Percentiles rank a stretch among this genome's conserved stretches.
phyloP scores from a whole-genome alignment of 2,329 filamentous ascomycete genomes.

The Cordyceps javanica region DNA sequence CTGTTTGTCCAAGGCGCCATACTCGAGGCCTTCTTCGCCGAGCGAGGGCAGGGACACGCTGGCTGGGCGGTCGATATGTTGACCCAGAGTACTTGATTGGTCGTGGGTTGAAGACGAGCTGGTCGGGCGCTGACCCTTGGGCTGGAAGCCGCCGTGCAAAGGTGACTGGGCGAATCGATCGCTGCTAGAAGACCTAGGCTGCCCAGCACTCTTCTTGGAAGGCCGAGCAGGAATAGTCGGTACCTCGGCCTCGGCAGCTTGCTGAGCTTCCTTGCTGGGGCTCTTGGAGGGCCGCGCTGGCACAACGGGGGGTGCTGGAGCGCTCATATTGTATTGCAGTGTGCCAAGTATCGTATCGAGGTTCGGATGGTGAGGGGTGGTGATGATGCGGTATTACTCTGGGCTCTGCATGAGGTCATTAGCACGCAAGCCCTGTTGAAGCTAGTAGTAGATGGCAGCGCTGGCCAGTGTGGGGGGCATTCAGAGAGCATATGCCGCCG shows the following conservation, averaged over 20 bases:
- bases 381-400: not conserved
- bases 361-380: not conserved
- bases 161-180: slow-evolving; percentile 81
- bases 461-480: not conserved
- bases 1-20: slow-evolving; percentile 54
- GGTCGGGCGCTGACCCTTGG: slow-evolving; percentile 36
- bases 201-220: slow-evolving; percentile 60
- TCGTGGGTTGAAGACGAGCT: slow-evolving; percentile 29
- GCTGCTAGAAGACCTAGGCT: slow-evolving; percentile 69
- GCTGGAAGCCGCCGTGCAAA: slow-evolving; percentile 63
- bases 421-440: not conserved
- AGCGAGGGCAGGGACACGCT: slow-evolving; percentile 80
- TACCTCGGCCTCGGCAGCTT: slow-evolving; percentile 17
- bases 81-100: slow-evolving; percentile 28
- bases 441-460: not conserved
- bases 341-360: not conserved
- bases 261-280: slow-evolving; percentile 38
- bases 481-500: not conserved
- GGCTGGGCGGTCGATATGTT: slow-evolving; percentile 54
- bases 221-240: slow-evolving; percentile 72
- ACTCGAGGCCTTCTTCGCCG: slow-evolving; percentile 86
- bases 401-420: not conserved
- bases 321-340: slow-evolving; percentile 35
- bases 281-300: slow-evolving; percentile 51
- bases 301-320: slow-evolving; percentile 45